These are phyloP conservation scores for Aegle marmelos DNA, from an alignment of 345 rosid species.

Conservation along the genomic window DNA sequence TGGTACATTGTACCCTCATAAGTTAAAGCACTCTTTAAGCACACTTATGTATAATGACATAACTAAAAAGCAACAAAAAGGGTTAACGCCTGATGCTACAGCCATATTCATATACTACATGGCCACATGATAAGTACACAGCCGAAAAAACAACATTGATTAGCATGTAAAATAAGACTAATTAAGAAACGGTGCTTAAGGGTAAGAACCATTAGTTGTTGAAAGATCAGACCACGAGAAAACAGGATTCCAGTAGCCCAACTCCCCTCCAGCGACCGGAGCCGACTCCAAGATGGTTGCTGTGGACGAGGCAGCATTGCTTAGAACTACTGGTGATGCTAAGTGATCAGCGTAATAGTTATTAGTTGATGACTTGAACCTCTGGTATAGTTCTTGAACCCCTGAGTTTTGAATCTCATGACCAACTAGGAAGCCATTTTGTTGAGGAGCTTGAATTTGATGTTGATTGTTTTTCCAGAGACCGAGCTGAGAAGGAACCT, in stretches of 20 bases:
- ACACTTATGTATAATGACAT: constrained; percentile 18
- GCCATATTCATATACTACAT: constrained; percentile 38
- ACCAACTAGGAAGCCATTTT: constrained; percentile 27
- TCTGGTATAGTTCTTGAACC: constrained; percentile 58
- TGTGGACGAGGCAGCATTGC: constrained; percentile 35
- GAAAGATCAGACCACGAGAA: constrained; percentile 69
- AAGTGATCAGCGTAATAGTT: constrained; percentile 24
- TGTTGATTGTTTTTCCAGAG: constrained; percentile 41
- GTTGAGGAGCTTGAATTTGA: constrained; percentile 37
- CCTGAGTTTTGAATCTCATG: constrained; percentile 47
- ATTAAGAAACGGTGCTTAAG: constrained; percentile 17
- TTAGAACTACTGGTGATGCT: constrained; percentile 22
- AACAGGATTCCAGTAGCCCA: constrained; percentile 58
- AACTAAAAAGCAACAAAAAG: not conserved
- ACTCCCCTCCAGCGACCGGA: constrained; percentile 40
- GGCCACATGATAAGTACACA: constrained; percentile 14
- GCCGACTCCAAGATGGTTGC: constrained; percentile 44
- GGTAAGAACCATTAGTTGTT: constrained; percentile 63
- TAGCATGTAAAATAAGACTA: constrained; percentile 8
- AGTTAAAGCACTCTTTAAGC: constrained; percentile 36
- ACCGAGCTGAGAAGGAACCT: constrained; percentile 38
- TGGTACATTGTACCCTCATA: constrained; percentile 25
- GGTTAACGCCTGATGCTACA: constrained; percentile 10
- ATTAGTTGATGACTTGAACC: constrained; percentile 42
- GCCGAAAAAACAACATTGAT: constrained; percentile 22